Percentiles rank a stretch among this genome's conserved stretches.
Conservation (phyloP, 106 monocot genomes). For the Dendrobium officinale region DNA sequence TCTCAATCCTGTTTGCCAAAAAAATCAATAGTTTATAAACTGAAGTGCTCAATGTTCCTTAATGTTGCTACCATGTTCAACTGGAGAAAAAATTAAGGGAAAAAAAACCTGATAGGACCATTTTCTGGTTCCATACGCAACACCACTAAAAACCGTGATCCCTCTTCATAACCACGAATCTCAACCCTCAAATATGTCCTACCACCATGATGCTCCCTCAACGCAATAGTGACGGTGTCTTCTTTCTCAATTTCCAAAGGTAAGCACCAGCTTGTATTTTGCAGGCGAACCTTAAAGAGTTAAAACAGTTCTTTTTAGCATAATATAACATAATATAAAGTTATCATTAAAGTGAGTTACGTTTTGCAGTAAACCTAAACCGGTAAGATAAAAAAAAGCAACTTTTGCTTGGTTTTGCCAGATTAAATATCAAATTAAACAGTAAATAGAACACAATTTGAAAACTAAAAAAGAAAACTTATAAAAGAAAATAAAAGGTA, state of each 20-base stretch:
- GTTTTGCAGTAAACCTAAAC: neutral
- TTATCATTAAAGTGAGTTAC: neutral
- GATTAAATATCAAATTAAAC: conserved; percentile 1
- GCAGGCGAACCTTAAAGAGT: conserved; percentile 50
- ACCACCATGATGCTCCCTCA: conserved; percentile 55
- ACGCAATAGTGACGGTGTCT: conserved; percentile 56
- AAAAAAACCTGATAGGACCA: conserved; percentile 78
- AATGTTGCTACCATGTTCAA: neutral
- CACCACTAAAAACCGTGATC: conserved; percentile 81
- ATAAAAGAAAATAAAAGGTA: neutral
- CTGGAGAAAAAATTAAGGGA: neutral
- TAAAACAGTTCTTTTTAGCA: conserved; percentile 9
- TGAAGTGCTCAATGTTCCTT: neutral
- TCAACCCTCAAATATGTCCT: conserved; percentile 69
- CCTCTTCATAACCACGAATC: conserved; percentile 94
- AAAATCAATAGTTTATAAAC: conserved; percentile 4
- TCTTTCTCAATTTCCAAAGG: conserved; percentile 82
- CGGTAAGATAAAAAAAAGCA: neutral
- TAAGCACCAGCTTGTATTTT: conserved; percentile 74
- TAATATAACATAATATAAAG: conserved; percentile 2
- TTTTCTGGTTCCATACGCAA: conserved; percentile 52
- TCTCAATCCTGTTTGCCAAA: conserved; percentile 66
- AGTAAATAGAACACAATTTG: neutral
- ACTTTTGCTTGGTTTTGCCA: neutral
- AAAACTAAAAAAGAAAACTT: neutral